phyloP scores from a whole-genome alignment of 75 land plant species.

The Cupressus sempervirens region DNA sequence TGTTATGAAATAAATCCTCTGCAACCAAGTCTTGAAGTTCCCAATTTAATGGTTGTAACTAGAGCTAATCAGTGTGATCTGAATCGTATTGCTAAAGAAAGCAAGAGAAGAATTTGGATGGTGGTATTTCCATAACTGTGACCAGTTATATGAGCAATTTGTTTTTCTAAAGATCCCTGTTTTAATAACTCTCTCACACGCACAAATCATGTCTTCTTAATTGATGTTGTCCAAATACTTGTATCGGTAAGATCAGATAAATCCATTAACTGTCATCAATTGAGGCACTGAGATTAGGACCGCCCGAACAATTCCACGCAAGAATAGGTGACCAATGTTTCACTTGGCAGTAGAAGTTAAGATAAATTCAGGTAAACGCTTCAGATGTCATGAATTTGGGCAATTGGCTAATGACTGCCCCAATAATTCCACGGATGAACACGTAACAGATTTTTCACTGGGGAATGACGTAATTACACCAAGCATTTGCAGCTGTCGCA shows the following conservation, averaged over 20 bases:
- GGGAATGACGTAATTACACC: neutral
- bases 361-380: no score
- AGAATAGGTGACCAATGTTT: neutral
- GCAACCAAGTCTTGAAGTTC: no score
- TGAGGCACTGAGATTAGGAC: slow-evolving; percentile 32
- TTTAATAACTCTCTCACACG: no score
- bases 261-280: slow-evolving; percentile 15
- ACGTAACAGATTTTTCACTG: neutral
- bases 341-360: neutral
- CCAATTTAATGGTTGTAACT: no score
- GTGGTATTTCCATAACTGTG: no score
- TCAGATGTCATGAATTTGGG: slow-evolving; percentile 14
- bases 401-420: slow-evolving; percentile 37
- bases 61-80: no score
- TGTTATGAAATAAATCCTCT: no score
- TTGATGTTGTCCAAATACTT: neutral
- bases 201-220: no score
- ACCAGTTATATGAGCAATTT: no score
- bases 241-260: neutral
- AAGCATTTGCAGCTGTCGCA: slow-evolving; percentile 31
- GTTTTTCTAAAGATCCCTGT: no score
- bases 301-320: slow-evolving; percentile 9
- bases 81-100: no score
- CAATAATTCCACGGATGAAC: neutral
- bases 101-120: no score